These are phyloP conservation scores for Fusarium sp. DNA, from an alignment of 2,329 filamentous ascomycete genomes.

Conservation along the genomic window DNA sequence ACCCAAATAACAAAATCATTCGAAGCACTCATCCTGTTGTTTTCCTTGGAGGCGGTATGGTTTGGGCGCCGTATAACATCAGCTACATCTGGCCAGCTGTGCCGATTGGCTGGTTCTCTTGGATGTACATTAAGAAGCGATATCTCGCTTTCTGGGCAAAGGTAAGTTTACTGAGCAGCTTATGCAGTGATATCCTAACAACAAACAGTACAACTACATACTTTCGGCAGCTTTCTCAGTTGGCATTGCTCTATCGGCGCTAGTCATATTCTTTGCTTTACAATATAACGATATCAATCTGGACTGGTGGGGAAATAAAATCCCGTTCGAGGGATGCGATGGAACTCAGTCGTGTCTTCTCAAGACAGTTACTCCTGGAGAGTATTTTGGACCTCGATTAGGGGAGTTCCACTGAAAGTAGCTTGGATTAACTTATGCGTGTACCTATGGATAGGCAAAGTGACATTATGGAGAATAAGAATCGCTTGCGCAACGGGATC, in stretches of 20 bases:
- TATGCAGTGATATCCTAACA: conserved; percentile 10
- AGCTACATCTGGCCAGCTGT: conserved; percentile 61
- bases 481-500: no score
- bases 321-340: conserved; percentile 45
- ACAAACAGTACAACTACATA: conserved; percentile 58
- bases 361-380: conserved; percentile 41
- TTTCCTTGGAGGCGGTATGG: conserved; percentile 54
- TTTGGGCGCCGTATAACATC: conserved; percentile 59
- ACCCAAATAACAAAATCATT: conserved; percentile 48
- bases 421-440: not conserved
- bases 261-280: conserved; percentile 62
- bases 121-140: conserved; percentile 59
- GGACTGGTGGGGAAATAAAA: conserved; percentile 60
- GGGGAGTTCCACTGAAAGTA: conserved; percentile 29
- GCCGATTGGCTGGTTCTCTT: conserved; percentile 60
- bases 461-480: no score
- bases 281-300: conserved; percentile 53
- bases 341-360: conserved; percentile 39
- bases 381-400: conserved; percentile 49
- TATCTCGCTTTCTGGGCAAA: conserved; percentile 63
- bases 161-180: conserved; percentile 25
- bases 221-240: conserved; percentile 59
- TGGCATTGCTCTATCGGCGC: conserved; percentile 59
- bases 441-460: not conserved
- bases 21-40: conserved; percentile 58